Conservation (phyloP, 306 rosid genomes). For the Vigna trinervia region DNA sequence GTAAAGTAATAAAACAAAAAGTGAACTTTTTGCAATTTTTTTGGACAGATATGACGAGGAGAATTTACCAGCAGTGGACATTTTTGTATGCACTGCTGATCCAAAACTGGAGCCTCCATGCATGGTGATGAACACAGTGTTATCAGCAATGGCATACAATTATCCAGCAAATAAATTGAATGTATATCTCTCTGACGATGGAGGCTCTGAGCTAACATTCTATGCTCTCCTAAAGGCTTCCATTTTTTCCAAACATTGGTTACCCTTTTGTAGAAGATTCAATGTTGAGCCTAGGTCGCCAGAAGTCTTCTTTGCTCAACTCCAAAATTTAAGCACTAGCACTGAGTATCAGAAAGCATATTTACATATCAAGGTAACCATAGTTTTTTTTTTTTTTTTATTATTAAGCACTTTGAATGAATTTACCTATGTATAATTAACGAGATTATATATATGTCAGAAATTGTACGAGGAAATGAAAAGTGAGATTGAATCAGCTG, state of each 20-base stretch:
- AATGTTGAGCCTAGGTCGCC: constrained; percentile 68
- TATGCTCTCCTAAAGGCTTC: constrained; percentile 70
- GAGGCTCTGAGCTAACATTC: constrained; percentile 69
- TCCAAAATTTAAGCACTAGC: constrained; percentile 3
- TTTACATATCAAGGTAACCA: constrained; percentile 52
- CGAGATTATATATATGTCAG: constrained; percentile 34
- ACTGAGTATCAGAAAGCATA: constrained; percentile 40
- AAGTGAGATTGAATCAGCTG: constrained; percentile 52
- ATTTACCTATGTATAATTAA: too few relatives aligned
- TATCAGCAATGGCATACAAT: constrained; percentile 61
- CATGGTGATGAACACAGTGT: constrained; percentile 69
- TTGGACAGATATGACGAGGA: constrained; percentile 53
- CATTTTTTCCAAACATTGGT: constrained; percentile 64
- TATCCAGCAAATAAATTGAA: constrained; percentile 65
- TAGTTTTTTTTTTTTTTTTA: not conserved
- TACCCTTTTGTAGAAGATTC: constrained; percentile 68
- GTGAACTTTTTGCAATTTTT: not conserved
- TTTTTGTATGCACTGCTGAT: constrained; percentile 82
- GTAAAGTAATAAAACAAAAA: not conserved
- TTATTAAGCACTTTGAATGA: too few relatives aligned
- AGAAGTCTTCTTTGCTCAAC: constrained; percentile 48
- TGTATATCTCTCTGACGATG: constrained; percentile 79
- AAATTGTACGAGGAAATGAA: constrained; percentile 75
- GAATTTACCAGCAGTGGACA: constrained; percentile 59
- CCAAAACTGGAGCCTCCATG: constrained; percentile 72